Percentiles rank a stretch among this genome's conserved stretches.
Evolutionary conservation across 805 yeast species (phyloP).

Genomic region (Wickerhamiella hasegawae): DNA sequence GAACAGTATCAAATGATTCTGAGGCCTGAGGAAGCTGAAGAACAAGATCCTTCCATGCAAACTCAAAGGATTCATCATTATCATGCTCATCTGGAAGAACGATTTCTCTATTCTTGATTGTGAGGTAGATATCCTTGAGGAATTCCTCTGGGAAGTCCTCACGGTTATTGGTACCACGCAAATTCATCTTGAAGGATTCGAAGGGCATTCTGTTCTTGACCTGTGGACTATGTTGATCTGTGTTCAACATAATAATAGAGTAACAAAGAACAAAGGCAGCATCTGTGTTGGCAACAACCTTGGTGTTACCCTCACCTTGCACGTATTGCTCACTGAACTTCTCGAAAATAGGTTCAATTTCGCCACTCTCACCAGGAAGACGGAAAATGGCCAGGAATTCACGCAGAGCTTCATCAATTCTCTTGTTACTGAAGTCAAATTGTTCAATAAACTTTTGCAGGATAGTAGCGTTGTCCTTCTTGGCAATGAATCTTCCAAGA

Average conservation of each 20-base stretch:
- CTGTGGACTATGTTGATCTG: constrained; percentile 86
- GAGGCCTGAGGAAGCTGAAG: constrained; percentile 14
- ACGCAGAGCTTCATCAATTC: constrained; percentile 90
- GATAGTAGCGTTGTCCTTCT: constrained; percentile 46
- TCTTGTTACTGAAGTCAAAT: constrained; percentile 58
- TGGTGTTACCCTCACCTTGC: constrained; percentile 34
- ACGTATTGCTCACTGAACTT: constrained; percentile 71
- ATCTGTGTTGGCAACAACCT: constrained; percentile 49
- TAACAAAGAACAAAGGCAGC: constrained; percentile 80
- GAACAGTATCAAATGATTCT: constrained; percentile 6
- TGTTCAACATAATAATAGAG: constrained; percentile 85
- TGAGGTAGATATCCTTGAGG: constrained; percentile 58
- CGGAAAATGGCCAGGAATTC: constrained; percentile 68
- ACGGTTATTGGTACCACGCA: constrained; percentile 59
- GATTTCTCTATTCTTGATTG: constrained; percentile 74
- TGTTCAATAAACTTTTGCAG: constrained; percentile 47
- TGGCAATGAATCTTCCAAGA: constrained; percentile 74
- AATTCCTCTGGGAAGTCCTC: constrained; percentile 79
- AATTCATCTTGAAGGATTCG: constrained; percentile 62
- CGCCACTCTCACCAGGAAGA: constrained; percentile 95
- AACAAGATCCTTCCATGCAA: constrained; percentile 30
- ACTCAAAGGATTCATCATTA: constrained; percentile 84
- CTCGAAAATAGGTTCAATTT: constrained; percentile 84
- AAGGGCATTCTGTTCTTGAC: constrained; percentile 70
- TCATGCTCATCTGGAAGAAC: constrained; percentile 98